Conservation (phyloP, 2,329 filamentous ascomycete genomes). For the Aureobasidium pullulans region DNA sequence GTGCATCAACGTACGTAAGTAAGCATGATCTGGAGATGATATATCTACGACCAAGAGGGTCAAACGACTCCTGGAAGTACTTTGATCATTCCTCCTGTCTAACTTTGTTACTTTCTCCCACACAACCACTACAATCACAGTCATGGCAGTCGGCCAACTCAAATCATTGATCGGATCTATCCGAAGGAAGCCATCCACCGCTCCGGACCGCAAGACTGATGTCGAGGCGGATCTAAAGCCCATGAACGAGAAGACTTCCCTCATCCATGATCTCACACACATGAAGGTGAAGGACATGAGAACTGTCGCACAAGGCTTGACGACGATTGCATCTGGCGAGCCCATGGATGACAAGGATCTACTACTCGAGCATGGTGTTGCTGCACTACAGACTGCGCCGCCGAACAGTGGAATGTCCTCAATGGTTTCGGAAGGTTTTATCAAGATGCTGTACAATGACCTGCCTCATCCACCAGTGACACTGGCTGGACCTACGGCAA, state of each 20-base stretch:
- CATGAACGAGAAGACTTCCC: constrained; percentile 32
- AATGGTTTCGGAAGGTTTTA: constrained; percentile 44
- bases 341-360: constrained; percentile 42
- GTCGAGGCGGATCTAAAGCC: constrained; percentile 26
- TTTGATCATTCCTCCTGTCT: not conserved
- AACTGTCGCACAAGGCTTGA: constrained; percentile 35
- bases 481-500: constrained; percentile 38
- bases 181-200: constrained; percentile 38
- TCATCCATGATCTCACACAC: constrained; percentile 35
- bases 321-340: constrained; percentile 37
- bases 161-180: constrained; percentile 39
- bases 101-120: not conserved
- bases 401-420: constrained; percentile 42
- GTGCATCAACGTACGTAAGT: not conserved
- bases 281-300: constrained; percentile 33
- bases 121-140: not conserved
- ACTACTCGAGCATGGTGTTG: constrained; percentile 44
- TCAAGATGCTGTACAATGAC: constrained; percentile 47
- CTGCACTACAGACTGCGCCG: constrained; percentile 46
- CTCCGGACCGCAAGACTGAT: constrained; percentile 42
- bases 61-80: not conserved
- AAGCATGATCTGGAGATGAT: not conserved
- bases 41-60: not conserved
- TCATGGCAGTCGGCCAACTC: constrained; percentile 28
- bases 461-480: constrained; percentile 45